Conservation (phyloP, 805 yeast species). For the Tetrapisispora namnaoensis region DNA sequence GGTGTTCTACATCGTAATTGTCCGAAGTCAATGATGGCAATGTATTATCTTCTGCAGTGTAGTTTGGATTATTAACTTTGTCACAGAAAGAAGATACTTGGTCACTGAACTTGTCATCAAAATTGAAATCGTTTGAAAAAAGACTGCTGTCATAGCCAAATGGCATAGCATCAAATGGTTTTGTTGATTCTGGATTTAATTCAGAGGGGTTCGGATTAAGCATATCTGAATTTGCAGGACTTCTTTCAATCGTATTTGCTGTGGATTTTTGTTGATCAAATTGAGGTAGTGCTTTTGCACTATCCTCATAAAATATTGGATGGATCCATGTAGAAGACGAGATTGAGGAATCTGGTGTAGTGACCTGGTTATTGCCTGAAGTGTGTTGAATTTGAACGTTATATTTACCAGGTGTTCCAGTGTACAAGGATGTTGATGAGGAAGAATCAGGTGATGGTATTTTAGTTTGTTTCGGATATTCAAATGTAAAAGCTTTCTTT, state of each 20-base stretch:
- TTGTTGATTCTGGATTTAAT: neutral
- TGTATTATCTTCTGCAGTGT: conserved; percentile 26
- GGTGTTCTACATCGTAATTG: neutral
- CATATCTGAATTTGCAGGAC: neutral
- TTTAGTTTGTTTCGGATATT: conserved; percentile 34
- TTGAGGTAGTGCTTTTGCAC: conserved; percentile 11
- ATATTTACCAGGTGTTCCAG: neutral
- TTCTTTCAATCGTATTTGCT: neutral
- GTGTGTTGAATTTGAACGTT: neutral
- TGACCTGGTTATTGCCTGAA: neutral
- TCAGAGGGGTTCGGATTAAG: neutral
- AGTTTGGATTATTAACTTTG: conserved; percentile 57
- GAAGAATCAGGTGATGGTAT: conserved; percentile 1
- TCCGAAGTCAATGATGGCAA: neutral
- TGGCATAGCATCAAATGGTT: neutral
- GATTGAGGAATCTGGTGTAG: conserved; percentile 5
- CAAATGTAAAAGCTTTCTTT: conserved; percentile 36
- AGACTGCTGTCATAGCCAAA: conserved; percentile 8
- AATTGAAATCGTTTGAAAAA: conserved; percentile 18
- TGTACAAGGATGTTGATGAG: neutral
- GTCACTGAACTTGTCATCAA: conserved; percentile 48
- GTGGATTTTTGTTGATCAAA: neutral
- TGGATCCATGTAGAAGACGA: conserved; percentile 16
- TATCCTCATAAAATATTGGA: conserved; percentile 12
- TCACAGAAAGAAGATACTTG: conserved; percentile 68